Conservation (phyloP, 176 grass and related monocot genomes). For the Oryza longistaminata region DNA sequence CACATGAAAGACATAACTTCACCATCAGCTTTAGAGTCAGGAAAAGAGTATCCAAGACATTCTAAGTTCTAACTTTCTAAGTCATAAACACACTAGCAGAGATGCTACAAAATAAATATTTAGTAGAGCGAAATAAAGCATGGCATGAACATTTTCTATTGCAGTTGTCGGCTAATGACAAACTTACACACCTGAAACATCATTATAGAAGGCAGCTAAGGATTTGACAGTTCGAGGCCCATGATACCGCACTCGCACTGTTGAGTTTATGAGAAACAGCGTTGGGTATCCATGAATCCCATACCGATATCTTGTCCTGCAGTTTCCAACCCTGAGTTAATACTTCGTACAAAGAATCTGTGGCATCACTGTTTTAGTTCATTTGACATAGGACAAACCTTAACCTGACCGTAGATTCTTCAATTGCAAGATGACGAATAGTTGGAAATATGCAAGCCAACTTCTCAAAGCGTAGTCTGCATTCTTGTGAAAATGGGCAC, state of each 20-base stretch:
- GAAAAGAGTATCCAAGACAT: background rate
- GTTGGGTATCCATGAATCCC: slow-evolving; percentile 53
- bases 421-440: slow-evolving; percentile 56
- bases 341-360: slow-evolving; percentile 18
- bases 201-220: slow-evolving; percentile 52
- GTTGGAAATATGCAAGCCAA: slow-evolving; percentile 52
- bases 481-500: slow-evolving; percentile 66
- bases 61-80: background rate
- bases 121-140: background rate
- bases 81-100: background rate
- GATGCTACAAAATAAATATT: background rate
- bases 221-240: slow-evolving; percentile 43
- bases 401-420: slow-evolving; percentile 55
- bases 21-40: background rate
- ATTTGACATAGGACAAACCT: slow-evolving; percentile 19
- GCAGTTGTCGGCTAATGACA: background rate
- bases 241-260: slow-evolving; percentile 52
- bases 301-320: slow-evolving; percentile 42
- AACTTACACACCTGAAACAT: slow-evolving; percentile 47
- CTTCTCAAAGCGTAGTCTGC: slow-evolving; percentile 39
- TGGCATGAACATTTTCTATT: background rate
- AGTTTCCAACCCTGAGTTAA: slow-evolving; percentile 19
- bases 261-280: slow-evolving; percentile 57
- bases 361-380: background rate
- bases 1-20: background rate